Evolutionary conservation across 1,139 yeast genomes (phyloP).

Genomic region (Taphrina pruni): DNA sequence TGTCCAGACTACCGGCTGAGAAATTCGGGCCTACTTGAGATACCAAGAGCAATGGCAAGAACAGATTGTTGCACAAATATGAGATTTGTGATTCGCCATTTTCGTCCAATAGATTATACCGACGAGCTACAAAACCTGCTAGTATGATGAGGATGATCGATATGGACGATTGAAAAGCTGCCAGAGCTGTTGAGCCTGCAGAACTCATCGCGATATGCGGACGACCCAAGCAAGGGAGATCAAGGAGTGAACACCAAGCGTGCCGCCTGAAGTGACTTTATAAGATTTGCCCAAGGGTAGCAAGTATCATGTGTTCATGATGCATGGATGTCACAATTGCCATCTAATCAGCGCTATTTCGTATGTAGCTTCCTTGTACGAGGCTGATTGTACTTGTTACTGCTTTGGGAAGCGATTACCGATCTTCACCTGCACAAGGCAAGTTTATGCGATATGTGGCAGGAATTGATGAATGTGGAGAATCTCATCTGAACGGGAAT

Average conservation of each 20-base stretch:
- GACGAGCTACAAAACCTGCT: constrained; percentile 14
- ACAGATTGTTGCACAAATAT: constrained; percentile 21
- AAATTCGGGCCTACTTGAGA: constrained; percentile 25
- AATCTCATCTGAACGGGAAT: too few relatives aligned
- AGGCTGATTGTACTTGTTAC: too few relatives aligned
- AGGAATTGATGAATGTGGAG: too few relatives aligned
- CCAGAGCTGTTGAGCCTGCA: constrained; percentile 18
- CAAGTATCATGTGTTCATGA: too few relatives aligned
- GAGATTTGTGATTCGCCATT: constrained; percentile 23
- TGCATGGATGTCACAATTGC: too few relatives aligned
- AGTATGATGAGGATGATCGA: constrained; percentile 21
- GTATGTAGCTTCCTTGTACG: too few relatives aligned
- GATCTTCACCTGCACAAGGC: too few relatives aligned
- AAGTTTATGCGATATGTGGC: too few relatives aligned
- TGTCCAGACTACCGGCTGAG: constrained; percentile 9
- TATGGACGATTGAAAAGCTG: constrained; percentile 17
- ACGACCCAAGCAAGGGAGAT: not conserved
- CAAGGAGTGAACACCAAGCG: not conserved
- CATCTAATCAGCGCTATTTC: too few relatives aligned
- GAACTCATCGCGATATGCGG: not conserved
- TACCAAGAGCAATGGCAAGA: constrained; percentile 15
- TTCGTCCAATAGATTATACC: not conserved
- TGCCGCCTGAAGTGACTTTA: too few relatives aligned
- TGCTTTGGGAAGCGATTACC: too few relatives aligned
- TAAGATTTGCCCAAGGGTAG: too few relatives aligned